Conservation (phyloP, 129 eudicot genomes). For the Artemisia argyi region DNA sequence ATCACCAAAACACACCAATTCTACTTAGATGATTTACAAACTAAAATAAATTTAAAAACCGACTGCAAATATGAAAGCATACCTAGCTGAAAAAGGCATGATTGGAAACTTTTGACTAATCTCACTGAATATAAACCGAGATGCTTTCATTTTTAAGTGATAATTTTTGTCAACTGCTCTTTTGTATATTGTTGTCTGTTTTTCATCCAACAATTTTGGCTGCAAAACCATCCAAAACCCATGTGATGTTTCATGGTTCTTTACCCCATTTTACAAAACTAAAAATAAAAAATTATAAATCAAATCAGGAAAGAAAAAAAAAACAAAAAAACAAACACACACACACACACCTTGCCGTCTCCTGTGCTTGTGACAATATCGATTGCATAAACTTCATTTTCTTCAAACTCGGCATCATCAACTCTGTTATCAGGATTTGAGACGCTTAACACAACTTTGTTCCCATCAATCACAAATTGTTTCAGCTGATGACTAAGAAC, state of each 20-base stretch:
- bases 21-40: too few relatives aligned
- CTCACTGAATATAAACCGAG: constrained; percentile 90
- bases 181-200: constrained; percentile 88
- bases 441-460: constrained; percentile 82
- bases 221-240: constrained; percentile 29
- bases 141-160: constrained; percentile 96
- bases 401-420: constrained; percentile 93
- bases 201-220: constrained; percentile 94
- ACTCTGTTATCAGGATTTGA: constrained; percentile 84
- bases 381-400: constrained; percentile 84
- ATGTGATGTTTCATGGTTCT: neutral
- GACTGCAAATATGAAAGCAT: neutral
- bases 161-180: constrained; percentile 94
- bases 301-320: neutral
- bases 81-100: constrained; percentile 98
- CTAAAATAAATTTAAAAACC: neutral
- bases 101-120: constrained; percentile 92
- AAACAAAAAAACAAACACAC: too few relatives aligned
- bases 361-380: constrained; percentile 95
- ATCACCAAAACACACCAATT: too few relatives aligned
- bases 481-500: constrained; percentile 92
- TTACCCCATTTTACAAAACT: neutral
- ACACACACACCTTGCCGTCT: constrained; percentile 70
- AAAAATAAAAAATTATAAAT: neutral
- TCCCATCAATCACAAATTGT: constrained; percentile 94